Conservation (phyloP, 2,329 filamentous ascomycete genomes). For the Neopestalotiopsis sp. region DNA sequence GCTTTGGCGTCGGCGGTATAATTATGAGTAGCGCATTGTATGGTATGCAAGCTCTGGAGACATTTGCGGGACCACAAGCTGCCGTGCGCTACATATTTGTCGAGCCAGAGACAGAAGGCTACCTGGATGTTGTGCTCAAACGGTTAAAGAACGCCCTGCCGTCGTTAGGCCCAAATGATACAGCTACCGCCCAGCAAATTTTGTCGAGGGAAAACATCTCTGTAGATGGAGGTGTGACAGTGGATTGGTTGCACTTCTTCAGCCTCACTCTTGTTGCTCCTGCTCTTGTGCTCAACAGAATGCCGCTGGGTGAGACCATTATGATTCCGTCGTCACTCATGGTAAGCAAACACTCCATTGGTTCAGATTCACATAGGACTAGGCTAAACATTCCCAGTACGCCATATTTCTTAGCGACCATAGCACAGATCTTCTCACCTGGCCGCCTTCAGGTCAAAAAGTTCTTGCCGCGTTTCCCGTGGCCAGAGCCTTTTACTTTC, state of each 20-base stretch:
- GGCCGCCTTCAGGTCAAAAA: slow-evolving; percentile 60
- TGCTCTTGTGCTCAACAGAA: slow-evolving; percentile 70
- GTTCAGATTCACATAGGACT: neutral
- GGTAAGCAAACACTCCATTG: slow-evolving; percentile 26
- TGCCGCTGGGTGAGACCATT: slow-evolving; percentile 60
- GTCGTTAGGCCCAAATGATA: slow-evolving; percentile 12
- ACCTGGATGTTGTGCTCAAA: slow-evolving; percentile 8
- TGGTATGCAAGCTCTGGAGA: slow-evolving; percentile 53
- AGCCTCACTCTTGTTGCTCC: slow-evolving; percentile 69
- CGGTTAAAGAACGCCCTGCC: slow-evolving; percentile 14
- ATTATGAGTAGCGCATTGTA: slow-evolving; percentile 59
- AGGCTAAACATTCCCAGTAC: slow-evolving; percentile 43
- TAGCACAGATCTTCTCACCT: slow-evolving; percentile 50
- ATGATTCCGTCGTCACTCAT: slow-evolving; percentile 37
- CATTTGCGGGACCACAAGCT: slow-evolving; percentile 56
- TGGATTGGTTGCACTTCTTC: slow-evolving; percentile 30
- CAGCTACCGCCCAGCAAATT: neutral
- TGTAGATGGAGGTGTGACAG: slow-evolving; percentile 11
- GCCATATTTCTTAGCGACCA: slow-evolving; percentile 50
- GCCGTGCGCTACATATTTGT: slow-evolving; percentile 22
- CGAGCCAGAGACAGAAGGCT: neutral
- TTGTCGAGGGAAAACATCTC: neutral
- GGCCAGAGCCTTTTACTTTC: slow-evolving; percentile 44
- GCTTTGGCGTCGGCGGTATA: slow-evolving; percentile 58
- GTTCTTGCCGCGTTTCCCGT: slow-evolving; percentile 55